These are phyloP conservation scores for Amanita rimosa DNA, from an alignment of 768 basidiomycete species.

Conservation along the genomic window DNA sequence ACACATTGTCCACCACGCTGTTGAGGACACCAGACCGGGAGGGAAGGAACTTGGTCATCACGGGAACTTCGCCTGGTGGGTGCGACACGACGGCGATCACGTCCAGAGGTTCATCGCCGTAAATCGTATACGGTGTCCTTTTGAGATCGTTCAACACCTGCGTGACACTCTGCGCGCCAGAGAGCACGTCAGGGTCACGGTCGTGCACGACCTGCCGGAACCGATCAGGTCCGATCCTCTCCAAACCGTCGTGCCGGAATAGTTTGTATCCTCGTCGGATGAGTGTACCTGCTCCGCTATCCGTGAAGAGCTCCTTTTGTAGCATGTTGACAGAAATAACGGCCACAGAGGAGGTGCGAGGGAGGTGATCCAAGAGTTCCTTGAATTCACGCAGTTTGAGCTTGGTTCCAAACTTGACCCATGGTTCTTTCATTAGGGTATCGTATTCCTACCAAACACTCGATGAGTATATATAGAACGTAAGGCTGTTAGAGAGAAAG, in stretches of 20 bases:
- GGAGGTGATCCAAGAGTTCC: conserved; percentile 95
- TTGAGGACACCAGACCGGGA: conserved; percentile 87
- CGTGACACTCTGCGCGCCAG: conserved; percentile 77
- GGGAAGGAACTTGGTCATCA: conserved; percentile 87
- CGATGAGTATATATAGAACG: neutral
- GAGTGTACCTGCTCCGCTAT: conserved; percentile 94
- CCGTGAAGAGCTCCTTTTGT: conserved; percentile 98
- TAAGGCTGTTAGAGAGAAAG: neutral
- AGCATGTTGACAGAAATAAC: conserved; percentile 89
- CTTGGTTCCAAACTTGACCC: conserved; percentile 99
- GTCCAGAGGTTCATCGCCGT: conserved; percentile 97
- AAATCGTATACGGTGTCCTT: conserved; percentile 81
- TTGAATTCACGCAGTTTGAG: conserved; percentile 99
- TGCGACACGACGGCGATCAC: conserved; percentile 91
- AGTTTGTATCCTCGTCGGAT: conserved; percentile 98
- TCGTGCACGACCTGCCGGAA: conserved; percentile 93
- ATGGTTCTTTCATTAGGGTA: conserved; percentile 91
- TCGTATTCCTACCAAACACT: conserved; percentile 69
- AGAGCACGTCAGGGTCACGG: conserved; percentile 84
- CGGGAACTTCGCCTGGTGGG: conserved; percentile 78
- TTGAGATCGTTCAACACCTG: conserved; percentile 78
- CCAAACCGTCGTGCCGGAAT: conserved; percentile 77
- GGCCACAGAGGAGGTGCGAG: conserved; percentile 95
- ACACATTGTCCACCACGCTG: conserved; percentile 94
- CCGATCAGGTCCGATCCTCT: conserved; percentile 83